Base-by-base conservation (phyloP, 2,329 filamentous ascomycete species). In the Nannizzia gypsea region DNA sequence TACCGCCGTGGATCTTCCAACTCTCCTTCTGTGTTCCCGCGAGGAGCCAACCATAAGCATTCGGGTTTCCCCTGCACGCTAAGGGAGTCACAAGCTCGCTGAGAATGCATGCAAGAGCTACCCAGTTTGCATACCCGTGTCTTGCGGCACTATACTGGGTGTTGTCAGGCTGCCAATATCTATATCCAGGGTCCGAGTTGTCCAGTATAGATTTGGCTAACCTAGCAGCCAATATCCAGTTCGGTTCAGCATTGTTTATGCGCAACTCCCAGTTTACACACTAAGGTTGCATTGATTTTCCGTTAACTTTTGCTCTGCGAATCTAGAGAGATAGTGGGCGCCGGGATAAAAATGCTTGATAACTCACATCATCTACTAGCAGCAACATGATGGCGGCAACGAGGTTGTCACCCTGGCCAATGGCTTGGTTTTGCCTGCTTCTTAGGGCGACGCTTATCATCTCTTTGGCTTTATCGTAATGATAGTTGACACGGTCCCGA, bases 1-100 rank as follows among this genome's bases (percentile, higher is more conserved):
- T 64, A 11, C 48, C 38, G 26, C 62, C 62, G 31, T 63, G 22
- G n/a, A 65, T 64, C 28, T 44, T 59, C n/a, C 59, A 24, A 17
- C 56, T 52, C 8, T 64, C 62, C 26, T 28, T 56, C 15, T 61
- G 38, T 13, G 55, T 58, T 17, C 63, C 63, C 26, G 28, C 40
- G 9, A 64, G 48, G 5, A 58, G 56, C 56, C 56, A 58, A 20
- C 40, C 40, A 46, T 40, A 58, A 2, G 34, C 36, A 57, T 58
- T 42, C n/a, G 36, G 31, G 11, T 44, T 28, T 17, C n/a, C 20
- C n/a, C 36, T 24, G 1, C 6, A 22, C 6, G 22, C 20, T 17
- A 58, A 20, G 15, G 56, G 56, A 11, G 56, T 58, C 8, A 58
- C 40, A 11, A 40, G 36, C 22, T 58, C 36, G 6, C 31, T 26